These are phyloP conservation scores for Alternaria panax DNA, from an alignment of 2,329 filamentous ascomycete genomes.

Conservation along the genomic window DNA sequence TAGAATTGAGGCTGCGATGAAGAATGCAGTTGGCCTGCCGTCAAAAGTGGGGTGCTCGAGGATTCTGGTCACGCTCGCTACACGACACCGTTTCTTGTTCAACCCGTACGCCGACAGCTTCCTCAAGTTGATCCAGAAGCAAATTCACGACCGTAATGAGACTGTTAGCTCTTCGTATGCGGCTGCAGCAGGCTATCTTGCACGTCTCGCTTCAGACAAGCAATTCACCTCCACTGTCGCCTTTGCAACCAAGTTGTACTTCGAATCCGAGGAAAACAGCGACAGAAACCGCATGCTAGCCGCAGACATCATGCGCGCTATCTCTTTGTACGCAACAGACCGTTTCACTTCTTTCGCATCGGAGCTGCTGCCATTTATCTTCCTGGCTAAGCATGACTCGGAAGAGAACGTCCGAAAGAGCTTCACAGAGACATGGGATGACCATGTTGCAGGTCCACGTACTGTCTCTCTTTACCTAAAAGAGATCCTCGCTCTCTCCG, in stretches of 20 bases:
- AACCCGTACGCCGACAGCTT: constrained; percentile 77
- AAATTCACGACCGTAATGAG: constrained; percentile 89
- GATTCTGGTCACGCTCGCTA: constrained; percentile 83
- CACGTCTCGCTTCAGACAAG: constrained; percentile 68
- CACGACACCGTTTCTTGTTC: constrained; percentile 78
- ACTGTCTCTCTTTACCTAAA: constrained; percentile 82
- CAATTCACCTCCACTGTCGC: constrained; percentile 63
- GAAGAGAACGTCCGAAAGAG: constrained; percentile 79
- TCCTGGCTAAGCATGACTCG: constrained; percentile 84
- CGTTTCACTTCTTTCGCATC: constrained; percentile 80
- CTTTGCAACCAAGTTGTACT: constrained; percentile 74
- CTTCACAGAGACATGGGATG: constrained; percentile 87
- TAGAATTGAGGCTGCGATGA: constrained; percentile 78
- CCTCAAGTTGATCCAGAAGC: constrained; percentile 78
- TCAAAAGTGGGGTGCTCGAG: constrained; percentile 92
- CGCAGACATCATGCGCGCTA: constrained; percentile 81
- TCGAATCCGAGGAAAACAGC: constrained; percentile 78
- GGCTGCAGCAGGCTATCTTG: constrained; percentile 82
- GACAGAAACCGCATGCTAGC: constrained; percentile 76
- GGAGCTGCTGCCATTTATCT: constrained; percentile 83
- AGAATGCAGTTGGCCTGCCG: constrained; percentile 85
- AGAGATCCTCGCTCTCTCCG: constrained; percentile 77
- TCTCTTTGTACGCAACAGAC: constrained; percentile 88
- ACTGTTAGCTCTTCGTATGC: constrained; percentile 92
- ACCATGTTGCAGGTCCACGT: constrained; percentile 85